phyloP scores from a whole-genome alignment of 192 early-diverging fungal genomes.

The Gryganskiella cystojenkinii region DNA sequence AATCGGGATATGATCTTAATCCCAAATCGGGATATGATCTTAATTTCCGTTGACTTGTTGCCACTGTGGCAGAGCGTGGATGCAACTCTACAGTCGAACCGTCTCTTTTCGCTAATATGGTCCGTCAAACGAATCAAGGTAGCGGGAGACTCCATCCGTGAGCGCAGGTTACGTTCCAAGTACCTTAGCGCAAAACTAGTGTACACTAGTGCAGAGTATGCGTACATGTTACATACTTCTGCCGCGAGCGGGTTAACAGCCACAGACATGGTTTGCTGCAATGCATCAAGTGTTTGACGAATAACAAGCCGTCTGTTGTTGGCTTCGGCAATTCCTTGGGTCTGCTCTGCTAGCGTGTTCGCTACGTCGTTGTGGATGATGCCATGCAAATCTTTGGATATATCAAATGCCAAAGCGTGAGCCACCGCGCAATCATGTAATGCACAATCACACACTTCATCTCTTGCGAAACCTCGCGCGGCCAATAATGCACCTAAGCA shows the following conservation, averaged over 20 bases:
- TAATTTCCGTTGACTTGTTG: too few species aligned
- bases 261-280: too few species aligned
- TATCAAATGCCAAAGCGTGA: neutral
- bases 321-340: too few species aligned
- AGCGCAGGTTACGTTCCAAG: neutral
- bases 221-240: neutral
- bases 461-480: neutral
- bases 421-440: neutral
- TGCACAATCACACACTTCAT: slow-evolving; percentile 2
- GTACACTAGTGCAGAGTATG: neutral
- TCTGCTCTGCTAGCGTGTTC: too few species aligned
- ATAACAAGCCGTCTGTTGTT: too few species aligned
- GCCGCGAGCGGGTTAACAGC: neutral
- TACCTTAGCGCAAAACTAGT: neutral
- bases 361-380: slow-evolving; percentile 6
- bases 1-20: too few species aligned
- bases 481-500: neutral
- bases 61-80: too few species aligned
- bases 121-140: slow-evolving; percentile 2
- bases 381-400: slow-evolving; percentile 9
- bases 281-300: too few species aligned
- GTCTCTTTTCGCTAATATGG: slow-evolving; percentile 7
- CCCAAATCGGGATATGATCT: too few species aligned
- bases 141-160: neutral
- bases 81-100: too few species aligned